Evolutionary conservation across 352 stramenopile species (phyloP), one percentile per base, ranked within the genome.

Genomic region (Phytophthora cryptogea): DNA sequence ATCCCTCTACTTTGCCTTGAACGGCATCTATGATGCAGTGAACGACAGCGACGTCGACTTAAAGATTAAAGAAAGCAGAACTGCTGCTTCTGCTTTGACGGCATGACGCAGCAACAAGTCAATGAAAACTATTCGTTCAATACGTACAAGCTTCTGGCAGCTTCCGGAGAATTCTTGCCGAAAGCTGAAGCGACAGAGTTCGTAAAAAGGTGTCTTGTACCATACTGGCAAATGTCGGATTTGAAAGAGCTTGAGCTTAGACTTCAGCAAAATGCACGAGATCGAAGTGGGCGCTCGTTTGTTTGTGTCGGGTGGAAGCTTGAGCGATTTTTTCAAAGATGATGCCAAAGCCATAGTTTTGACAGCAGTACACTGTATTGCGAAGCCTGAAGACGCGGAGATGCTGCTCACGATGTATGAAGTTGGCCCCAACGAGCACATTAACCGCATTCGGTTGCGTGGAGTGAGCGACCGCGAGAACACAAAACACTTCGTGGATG

Each of bases 11-110:
- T 23, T 23, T 23, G 2, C 20, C 20, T 23, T 23, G 20, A 23
- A 23, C 20, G 20, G 2, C 1, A 23, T 23, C 20, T 31, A 43
- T 8, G 4, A 35, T 17, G 27, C 9, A 16, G 0, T 28, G 3
- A 6, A 17, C 8, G 8, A n/a, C 14, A 13, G 32, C 26, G 31
- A 4, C 5, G 3, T 23, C 3, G 31, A 32, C 16, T 17, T 10
- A 2, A 10, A 39, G 5, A n/a, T n/a, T n/a, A n/a, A n/a, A n/a
- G n/a, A n/a, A n/a, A n/a, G n/a, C n/a, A n/a, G n/a, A 20, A n/a
- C 10, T 26, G 27, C 17, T 66, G 58, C 42, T 51, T 46, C n/a
- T 54, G 31, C 53, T 35, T 66, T 44, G 50, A 66, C 37, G 54
- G 20, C 20, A 23, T 23, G 20, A 23, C 20, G 1, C 20, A 23